phyloP scores from a whole-genome alignment of 805 yeast species.

The Scheffersomyces lignosus region DNA sequence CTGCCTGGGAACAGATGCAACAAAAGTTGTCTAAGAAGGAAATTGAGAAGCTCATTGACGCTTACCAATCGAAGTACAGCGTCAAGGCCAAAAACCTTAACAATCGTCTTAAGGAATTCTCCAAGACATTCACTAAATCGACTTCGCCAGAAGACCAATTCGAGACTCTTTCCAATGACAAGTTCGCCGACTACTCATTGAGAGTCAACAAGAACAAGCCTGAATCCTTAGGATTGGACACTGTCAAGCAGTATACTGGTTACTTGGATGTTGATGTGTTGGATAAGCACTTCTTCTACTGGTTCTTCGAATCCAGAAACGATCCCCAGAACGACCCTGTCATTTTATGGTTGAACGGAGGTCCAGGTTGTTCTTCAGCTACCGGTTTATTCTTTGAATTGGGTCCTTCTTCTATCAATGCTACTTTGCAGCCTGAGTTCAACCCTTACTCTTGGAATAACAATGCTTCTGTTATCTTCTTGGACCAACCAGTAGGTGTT shows the following conservation, averaged over 20 bases:
- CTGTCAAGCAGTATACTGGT: constrained; percentile 39
- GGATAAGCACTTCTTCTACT: constrained; percentile 32
- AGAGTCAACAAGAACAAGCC: constrained; percentile 35
- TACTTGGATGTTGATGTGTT: constrained; percentile 35
- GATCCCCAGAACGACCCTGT: constrained; percentile 34
- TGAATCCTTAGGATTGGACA: constrained; percentile 35
- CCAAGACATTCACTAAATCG: background rate
- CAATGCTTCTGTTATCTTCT: constrained; percentile 28
- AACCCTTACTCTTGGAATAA: constrained; percentile 31
- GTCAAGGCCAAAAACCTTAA: constrained; percentile 7
- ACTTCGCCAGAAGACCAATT: constrained; percentile 5
- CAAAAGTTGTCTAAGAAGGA: constrained; percentile 8
- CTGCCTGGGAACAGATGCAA: constrained; percentile 18
- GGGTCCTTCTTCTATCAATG: constrained; percentile 27
- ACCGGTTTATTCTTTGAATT: constrained; percentile 32
- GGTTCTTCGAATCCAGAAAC: constrained; percentile 35
- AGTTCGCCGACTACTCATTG: constrained; percentile 26
- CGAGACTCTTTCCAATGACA: constrained; percentile 10
- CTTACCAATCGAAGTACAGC: constrained; percentile 6
- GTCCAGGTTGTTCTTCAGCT: constrained; percentile 32
- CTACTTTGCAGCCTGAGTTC: constrained; percentile 20
- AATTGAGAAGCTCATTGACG: constrained; percentile 6
- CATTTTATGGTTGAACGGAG: constrained; percentile 33
- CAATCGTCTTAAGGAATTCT: constrained; percentile 10
- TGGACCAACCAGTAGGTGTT: constrained; percentile 28